These are phyloP conservation scores for Oryza glumipatula DNA, from an alignment of 176 grass and related monocot genomes.

Conservation along the genomic window DNA sequence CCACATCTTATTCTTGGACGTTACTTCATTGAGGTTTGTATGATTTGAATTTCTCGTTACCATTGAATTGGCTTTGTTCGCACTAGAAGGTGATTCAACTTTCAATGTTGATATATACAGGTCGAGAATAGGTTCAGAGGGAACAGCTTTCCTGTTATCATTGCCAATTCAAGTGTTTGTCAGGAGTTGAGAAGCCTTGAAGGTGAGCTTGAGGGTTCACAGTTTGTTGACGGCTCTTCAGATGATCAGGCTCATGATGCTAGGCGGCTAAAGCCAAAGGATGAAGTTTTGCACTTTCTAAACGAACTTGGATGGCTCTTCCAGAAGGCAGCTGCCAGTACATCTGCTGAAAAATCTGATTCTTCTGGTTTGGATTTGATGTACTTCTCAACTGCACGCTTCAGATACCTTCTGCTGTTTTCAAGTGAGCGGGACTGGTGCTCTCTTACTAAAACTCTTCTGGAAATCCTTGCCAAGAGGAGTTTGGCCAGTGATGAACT, in stretches of 20 bases:
- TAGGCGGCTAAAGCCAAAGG: conserved; percentile 50
- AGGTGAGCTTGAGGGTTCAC: conserved; percentile 66
- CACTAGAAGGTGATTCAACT: conserved; percentile 41
- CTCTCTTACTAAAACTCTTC: conserved; percentile 74
- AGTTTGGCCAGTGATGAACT: conserved; percentile 58
- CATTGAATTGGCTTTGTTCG: conserved; percentile 26
- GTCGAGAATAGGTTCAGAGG: conserved; percentile 99
- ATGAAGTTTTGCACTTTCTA: conserved; percentile 79
- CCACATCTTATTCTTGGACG: conserved; percentile 64
- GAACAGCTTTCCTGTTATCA: conserved; percentile 88
- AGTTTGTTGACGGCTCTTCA: conserved; percentile 47
- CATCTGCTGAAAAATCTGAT: conserved; percentile 29
- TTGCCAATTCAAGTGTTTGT: conserved; percentile 77
- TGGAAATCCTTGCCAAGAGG: conserved; percentile 81
- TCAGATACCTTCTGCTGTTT: conserved; percentile 84
- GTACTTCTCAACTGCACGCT: conserved; percentile 72
- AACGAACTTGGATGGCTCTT: conserved; percentile 99
- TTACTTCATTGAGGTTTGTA: conserved; percentile 89
- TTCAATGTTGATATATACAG: conserved; percentile 54
- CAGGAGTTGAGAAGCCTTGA: conserved; percentile 82
- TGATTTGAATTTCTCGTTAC: neutral
- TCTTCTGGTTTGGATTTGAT: conserved; percentile 42
- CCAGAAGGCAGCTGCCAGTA: conserved; percentile 59
- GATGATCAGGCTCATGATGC: conserved; percentile 61
- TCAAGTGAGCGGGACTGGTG: conserved; percentile 90